Percentiles rank a stretch among this genome's conserved stretches.
These are phyloP conservation scores for Fraxinus floribunda DNA, from an alignment of 305 asterid genomes.

Conservation along the genomic window DNA sequence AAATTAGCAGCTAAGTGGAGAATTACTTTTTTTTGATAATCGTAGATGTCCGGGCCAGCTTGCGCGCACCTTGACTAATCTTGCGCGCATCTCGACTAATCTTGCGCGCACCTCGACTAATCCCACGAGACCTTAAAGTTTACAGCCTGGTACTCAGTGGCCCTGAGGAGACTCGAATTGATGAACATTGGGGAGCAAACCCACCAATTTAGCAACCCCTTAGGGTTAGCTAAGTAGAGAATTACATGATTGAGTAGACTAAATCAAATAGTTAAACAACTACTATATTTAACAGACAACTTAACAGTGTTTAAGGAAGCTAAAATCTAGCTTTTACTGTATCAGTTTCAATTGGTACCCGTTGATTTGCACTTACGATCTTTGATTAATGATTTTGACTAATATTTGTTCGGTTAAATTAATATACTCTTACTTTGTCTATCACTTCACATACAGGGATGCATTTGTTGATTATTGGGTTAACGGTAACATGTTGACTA, in stretches of 20 bases:
- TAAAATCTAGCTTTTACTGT: conserved; percentile 6
- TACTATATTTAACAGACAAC: not conserved
- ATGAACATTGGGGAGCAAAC: too few species aligned
- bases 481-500: conserved; percentile 73
- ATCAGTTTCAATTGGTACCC: not conserved
- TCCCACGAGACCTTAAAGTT: too few species aligned
- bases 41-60: too few species aligned
- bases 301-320: not conserved
- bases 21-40: not conserved
- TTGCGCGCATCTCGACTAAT: too few species aligned
- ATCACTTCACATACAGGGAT: conserved; percentile 54
- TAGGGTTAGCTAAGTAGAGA: too few species aligned
- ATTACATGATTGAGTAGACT: not conserved
- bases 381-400: conserved; percentile 18
- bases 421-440: conserved; percentile 22
- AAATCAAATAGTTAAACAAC: not conserved
- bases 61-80: too few species aligned
- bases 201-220: too few species aligned
- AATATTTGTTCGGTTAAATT: conserved; percentile 20
- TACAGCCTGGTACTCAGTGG: too few species aligned
- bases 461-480: conserved; percentile 89
- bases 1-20: not conserved
- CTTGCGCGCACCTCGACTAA: too few species aligned
- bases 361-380: conserved; percentile 7
- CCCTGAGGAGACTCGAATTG: too few species aligned